phyloP scores from a whole-genome alignment of 176 grass and related monocot genomes.

The Metroxylon sagu region DNA sequence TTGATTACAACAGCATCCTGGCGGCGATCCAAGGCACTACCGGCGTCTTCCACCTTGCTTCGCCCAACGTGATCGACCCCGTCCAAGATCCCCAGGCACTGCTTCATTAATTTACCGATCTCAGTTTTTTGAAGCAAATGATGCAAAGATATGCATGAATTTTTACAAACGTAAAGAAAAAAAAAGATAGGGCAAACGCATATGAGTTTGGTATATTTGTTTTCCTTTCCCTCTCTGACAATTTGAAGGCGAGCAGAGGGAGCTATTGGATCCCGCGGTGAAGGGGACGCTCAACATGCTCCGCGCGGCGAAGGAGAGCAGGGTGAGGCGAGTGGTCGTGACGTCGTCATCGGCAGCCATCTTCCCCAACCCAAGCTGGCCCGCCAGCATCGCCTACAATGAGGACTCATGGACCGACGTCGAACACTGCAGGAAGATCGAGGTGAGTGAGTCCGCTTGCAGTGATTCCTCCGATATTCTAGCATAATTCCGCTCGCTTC shows the following conservation, averaged over 20 bases:
- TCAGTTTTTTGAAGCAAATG: too few species aligned
- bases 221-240: too few species aligned
- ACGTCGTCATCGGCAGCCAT: constrained; percentile 40
- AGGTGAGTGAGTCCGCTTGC: constrained; percentile 11
- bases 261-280: constrained; percentile 39
- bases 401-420: constrained; percentile 54
- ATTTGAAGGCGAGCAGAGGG: constrained; percentile 19
- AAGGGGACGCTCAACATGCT: constrained; percentile 54
- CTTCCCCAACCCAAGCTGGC: constrained; percentile 37
- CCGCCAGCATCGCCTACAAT: constrained; percentile 21
- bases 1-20: too few species aligned
- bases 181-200: not conserved
- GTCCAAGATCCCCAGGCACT: too few species aligned
- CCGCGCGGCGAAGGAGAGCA: constrained; percentile 23
- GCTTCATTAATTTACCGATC: too few species aligned
- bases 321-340: constrained; percentile 30
- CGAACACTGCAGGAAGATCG: constrained; percentile 33
- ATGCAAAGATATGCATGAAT: too few species aligned
- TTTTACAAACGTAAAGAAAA: not conserved
- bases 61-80: too few species aligned
- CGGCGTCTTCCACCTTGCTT: too few species aligned
- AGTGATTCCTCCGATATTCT: not conserved
- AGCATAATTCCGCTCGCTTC: not conserved
- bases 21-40: too few species aligned
- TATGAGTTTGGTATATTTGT: not conserved